These are phyloP conservation scores for Hypoxylon cercidicola DNA, from an alignment of 495 filamentous ascomycete species.

Conservation along the genomic window DNA sequence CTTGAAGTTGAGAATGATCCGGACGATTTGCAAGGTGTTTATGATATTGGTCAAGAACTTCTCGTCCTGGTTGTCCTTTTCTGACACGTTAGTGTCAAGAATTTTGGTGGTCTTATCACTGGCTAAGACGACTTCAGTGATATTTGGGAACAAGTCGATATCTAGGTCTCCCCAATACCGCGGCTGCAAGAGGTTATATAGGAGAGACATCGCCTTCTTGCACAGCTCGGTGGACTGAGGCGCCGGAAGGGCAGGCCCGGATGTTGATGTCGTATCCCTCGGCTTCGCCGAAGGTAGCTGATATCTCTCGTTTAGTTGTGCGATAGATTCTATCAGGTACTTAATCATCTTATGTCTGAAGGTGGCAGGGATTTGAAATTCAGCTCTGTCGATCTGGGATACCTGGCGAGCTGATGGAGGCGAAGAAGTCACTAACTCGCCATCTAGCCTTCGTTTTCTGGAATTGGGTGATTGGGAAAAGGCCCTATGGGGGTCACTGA, in stretches of 20 bases:
- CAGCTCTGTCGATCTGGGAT: conserved; percentile 64
- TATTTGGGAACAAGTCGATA: conserved; percentile 87
- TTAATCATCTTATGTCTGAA: conserved; percentile 83
- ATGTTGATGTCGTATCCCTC: conserved; percentile 62
- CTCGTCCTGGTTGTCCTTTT: conserved; percentile 87
- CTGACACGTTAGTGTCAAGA: conserved; percentile 79
- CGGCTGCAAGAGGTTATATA: conserved; percentile 87
- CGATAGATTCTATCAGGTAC: conserved; percentile 94
- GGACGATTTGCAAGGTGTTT: conserved; percentile 90
- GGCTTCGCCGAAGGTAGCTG: conserved; percentile 74
- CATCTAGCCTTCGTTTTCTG: conserved; percentile 80
- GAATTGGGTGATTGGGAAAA: conserved; percentile 75
- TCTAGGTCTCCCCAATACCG: conserved; percentile 93
- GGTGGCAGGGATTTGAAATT: conserved; percentile 73
- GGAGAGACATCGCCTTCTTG: conserved; percentile 81
- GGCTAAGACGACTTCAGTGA: conserved; percentile 83
- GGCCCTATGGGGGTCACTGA: conserved; percentile 53
- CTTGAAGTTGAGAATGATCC: conserved; percentile 86
- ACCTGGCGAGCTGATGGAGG: conserved; percentile 59
- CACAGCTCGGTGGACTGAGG: conserved; percentile 75
- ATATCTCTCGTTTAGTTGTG: conserved; percentile 84
- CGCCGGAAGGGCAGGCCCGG: conserved; percentile 58
- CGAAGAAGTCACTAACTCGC: conserved; percentile 53
- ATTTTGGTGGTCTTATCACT: conserved; percentile 75
- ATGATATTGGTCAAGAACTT: conserved; percentile 83